Evolutionary conservation across 2,329 filamentous ascomycete genomes (phyloP), one percentile per base, ranked within the genome.

Genomic region (Helicocarpus griseus): DNA sequence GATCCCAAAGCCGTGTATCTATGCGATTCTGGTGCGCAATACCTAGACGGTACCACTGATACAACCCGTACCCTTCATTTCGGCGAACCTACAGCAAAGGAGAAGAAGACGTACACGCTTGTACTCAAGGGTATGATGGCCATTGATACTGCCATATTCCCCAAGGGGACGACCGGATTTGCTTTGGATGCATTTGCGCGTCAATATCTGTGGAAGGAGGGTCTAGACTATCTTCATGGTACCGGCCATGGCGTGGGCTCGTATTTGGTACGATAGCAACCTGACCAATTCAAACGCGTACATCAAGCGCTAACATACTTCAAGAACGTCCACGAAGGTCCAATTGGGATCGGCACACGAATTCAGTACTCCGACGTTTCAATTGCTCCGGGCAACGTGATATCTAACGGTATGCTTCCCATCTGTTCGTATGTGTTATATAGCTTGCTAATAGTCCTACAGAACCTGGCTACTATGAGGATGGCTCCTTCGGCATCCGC

Each of bases 21-120:
- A 2, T 98, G 93, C 66, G 93, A 98, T 69, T 97, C 93, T 21
- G 93, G 93, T 21, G 93, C 87, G n/a, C 93, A 98, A 68, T 98
- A 91, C 63, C 77, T 86, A 2, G 93, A 98, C 66, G 93, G 93
- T 51, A 98, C 93, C 0, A 98, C 93, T 0, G 93, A 98, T 64
- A 95, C 89, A 0, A 98, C 93, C 4, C 80, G 93, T 39, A 98
- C 93, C 0, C 74, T 95, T 36, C 93, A 98, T 64, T 97, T 97
- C 65, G 88, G 89, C 44, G 78, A 82, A 24, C 93, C 93, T 0
- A 87, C 86, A 0, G 81, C 83, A 3, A 85, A 86, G 63, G 90
- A 98, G 70, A 87, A 80, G 62, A 88, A 89, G 64, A 84, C 91
- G 0, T 96, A 96, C 67, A 98, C 93, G 0, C 76, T 98, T 9